These are phyloP conservation scores for Xylaria sp. DNA, from an alignment of 495 filamentous ascomycete genomes.

Conservation along the genomic window DNA sequence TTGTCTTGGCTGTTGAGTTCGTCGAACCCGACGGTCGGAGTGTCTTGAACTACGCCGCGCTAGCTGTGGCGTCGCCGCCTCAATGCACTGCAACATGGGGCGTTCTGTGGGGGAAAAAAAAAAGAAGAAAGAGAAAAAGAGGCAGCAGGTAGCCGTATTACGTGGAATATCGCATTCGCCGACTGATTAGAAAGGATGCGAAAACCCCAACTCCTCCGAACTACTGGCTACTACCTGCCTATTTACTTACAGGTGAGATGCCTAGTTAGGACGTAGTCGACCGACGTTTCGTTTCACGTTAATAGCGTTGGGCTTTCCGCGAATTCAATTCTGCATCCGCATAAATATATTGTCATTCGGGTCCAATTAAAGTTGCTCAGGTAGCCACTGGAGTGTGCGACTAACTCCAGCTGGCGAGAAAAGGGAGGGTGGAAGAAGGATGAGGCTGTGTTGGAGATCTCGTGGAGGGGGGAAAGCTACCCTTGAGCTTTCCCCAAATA, in stretches of 20 bases:
- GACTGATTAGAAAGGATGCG: not conserved
- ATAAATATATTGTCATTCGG: not conserved
- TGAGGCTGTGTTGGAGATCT: conserved; percentile 18
- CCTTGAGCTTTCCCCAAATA: conserved; percentile 24
- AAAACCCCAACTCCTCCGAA: not conserved
- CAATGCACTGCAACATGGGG: not conserved
- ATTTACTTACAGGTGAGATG: conserved; percentile 3
- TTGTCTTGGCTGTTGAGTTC: not conserved
- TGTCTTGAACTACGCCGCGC: not conserved
- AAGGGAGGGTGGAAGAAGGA: conserved; percentile 14
- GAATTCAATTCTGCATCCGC: not conserved
- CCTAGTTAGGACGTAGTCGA: not conserved
- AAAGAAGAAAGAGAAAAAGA: not conserved
- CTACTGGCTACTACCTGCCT: not conserved
- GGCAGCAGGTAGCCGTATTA: not conserved
- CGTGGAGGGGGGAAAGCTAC: conserved; percentile 14
- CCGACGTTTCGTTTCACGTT: conserved; percentile 22
- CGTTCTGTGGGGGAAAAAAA: too few relatives aligned
- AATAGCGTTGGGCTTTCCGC: not conserved
- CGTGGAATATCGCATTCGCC: not conserved
- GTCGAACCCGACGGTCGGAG: not conserved
- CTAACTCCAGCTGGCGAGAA: not conserved
- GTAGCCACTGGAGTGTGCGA: not conserved
- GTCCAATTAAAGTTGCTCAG: not conserved
- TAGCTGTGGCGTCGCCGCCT: not conserved